A percentile compares a stretch with the other conserved stretches of the same genome.
Conservation (phyloP, 805 yeast genomes). For the Candida saitoana region DNA sequence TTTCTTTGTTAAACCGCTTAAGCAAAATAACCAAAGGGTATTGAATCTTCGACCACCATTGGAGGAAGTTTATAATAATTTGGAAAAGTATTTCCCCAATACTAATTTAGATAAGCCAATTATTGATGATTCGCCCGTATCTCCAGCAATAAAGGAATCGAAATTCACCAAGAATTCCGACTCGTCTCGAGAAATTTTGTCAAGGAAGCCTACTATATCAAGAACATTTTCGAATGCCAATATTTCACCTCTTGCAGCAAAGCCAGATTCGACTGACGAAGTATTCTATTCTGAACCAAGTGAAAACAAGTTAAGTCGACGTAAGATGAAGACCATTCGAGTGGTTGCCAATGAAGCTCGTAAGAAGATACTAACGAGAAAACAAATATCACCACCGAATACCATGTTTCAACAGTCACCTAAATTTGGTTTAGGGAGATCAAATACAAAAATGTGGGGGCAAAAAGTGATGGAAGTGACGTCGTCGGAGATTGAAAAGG, state of each 20-base stretch:
- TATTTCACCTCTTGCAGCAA: slow-evolving; percentile 29
- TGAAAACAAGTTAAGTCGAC: slow-evolving; percentile 39
- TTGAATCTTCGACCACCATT: slow-evolving; percentile 90
- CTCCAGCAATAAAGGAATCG: slow-evolving; percentile 34
- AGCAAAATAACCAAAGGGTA: slow-evolving; percentile 7
- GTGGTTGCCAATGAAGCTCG: slow-evolving; percentile 89
- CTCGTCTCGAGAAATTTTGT: slow-evolving; percentile 9
- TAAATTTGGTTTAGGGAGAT: slow-evolving; percentile 46
- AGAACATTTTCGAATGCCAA: slow-evolving; percentile 42
- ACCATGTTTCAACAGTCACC: slow-evolving; percentile 6
- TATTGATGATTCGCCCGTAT: slow-evolving; percentile 60
- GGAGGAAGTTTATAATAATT: slow-evolving; percentile 85
- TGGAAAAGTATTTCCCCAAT: slow-evolving; percentile 88
- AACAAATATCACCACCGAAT: slow-evolving; percentile 10
- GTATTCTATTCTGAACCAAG: slow-evolving; percentile 31
- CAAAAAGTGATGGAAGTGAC: slow-evolving; percentile 87
- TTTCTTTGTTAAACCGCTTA: slow-evolving; percentile 12
- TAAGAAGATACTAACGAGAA: slow-evolving; percentile 29
- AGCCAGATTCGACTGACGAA: slow-evolving; percentile 28
- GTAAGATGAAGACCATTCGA: slow-evolving; percentile 85
- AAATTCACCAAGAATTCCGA: background rate
- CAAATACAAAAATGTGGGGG: slow-evolving; percentile 97
- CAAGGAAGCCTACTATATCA: slow-evolving; percentile 33
- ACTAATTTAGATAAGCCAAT: slow-evolving; percentile 91
- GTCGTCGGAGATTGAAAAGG: slow-evolving; percentile 58